Evolutionary conservation across 176 grass and related monocot species (phyloP), one percentile per base, ranked within the genome.

Genomic region (Cocos nucifera): DNA sequence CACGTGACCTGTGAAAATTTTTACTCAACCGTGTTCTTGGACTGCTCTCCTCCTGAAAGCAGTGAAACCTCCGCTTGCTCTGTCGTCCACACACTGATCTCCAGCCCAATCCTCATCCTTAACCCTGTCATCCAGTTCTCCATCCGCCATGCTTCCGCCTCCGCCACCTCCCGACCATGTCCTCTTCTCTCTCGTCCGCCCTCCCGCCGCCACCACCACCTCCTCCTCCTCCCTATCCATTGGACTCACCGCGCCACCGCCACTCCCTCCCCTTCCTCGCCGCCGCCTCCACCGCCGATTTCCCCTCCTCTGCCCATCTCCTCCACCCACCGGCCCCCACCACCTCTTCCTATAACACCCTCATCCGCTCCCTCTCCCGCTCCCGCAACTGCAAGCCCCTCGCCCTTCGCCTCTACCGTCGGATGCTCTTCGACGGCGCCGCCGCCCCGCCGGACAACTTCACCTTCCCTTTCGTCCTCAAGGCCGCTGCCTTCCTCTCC

Each of bases 401-500:
- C 57, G 66, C 81, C 8, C 66, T 90, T 50, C 75, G 76, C 50
- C 70, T 73, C 50, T 63, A 62, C 58, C 59, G 50, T 26, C 26
- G 49, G 17, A 39, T 73, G 58, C 69, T 72, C 50, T 26, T 7
- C 55, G 60, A 54, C 73, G 69, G 73, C 59, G 15, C 71, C 0
- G 5, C 67, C 7, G 50, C 75, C 0, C 65, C 65, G 18, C 75
- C 86, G 4, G 66, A 69, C 56, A 71, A 68, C 17, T 80, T 63
- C 63, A 80, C 87, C 20, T 76, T 85, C 52, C 87, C 84, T 6
- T 57, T 72, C 0, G 83, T 75, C 30, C 92, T 88, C 70, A 91
- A 82, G n/a, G 74, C 87, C 14, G 83, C 78, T 15, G 56, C 87
- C 51, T 97, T 97, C 78, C 82, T 97, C 59, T 66, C 63, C 21